phyloP scores from a whole-genome alignment of 306 rosid genomes.

The Vigna radiata region DNA sequence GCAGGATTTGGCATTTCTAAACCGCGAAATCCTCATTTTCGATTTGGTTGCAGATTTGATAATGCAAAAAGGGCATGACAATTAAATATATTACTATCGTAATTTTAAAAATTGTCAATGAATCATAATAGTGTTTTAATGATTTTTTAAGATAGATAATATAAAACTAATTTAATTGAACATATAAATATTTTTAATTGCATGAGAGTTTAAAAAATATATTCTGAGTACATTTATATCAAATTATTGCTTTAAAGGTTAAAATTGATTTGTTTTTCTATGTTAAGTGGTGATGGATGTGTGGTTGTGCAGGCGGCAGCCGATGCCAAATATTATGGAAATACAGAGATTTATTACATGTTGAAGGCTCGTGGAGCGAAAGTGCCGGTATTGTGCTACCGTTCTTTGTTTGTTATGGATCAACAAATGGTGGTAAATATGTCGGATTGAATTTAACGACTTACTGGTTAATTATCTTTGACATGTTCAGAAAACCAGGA shows the following conservation, averaged over 20 bases:
- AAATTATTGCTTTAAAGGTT: background rate
- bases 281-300: constrained; percentile 25
- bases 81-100: background rate
- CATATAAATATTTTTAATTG: background rate
- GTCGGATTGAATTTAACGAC: constrained; percentile 16
- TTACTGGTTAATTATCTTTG: constrained; percentile 43
- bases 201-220: background rate
- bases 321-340: constrained; percentile 91
- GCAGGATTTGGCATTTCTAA: background rate
- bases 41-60: background rate
- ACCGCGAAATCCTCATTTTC: background rate
- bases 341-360: constrained; percentile 76
- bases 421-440: background rate
- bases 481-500: constrained; percentile 73
- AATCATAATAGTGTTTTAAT: background rate
- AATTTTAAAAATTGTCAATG: background rate
- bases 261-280: background rate
- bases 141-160: background rate
- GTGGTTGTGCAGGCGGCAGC: constrained; percentile 89
- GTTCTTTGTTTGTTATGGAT: constrained; percentile 25
- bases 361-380: constrained; percentile 94
- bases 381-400: constrained; percentile 67
- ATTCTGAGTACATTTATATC: background rate
- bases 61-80: background rate
- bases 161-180: background rate